Evolutionary conservation across 305 asterid species (phyloP).

Genomic region (Fraxinus paxiana): DNA sequence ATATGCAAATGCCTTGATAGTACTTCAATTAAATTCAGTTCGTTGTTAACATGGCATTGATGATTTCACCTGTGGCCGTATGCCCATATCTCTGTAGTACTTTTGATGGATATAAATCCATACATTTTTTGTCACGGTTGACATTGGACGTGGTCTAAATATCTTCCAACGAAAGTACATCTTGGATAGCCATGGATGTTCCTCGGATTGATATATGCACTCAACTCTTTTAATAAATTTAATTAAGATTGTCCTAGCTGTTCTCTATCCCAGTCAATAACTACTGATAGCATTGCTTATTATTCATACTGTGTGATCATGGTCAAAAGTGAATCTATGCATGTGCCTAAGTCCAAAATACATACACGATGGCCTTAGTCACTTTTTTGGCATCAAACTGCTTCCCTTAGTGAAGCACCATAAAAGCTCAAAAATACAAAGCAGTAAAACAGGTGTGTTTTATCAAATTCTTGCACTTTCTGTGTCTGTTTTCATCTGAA

Average conservation of each 20-base stretch:
- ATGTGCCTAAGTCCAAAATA: background rate
- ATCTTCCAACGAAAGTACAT: background rate
- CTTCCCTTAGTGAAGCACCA: background rate
- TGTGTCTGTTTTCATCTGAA: background rate
- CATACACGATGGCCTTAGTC: background rate
- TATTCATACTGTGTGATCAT: background rate
- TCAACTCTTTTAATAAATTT: background rate
- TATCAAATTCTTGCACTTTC: background rate
- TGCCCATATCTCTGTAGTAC: background rate
- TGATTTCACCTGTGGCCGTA: background rate
- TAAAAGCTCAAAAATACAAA: background rate
- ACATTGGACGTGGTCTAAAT: background rate
- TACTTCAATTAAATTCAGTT: background rate
- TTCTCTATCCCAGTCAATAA: background rate
- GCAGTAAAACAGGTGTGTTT: background rate
- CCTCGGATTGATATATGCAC: background rate
- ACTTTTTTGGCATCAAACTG: background rate
- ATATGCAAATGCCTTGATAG: background rate
- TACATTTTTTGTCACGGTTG: background rate
- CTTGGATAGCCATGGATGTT: background rate
- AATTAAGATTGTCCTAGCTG: background rate
- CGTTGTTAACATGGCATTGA: background rate
- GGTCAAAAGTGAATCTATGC: background rate
- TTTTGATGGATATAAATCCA: background rate
- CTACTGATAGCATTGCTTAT: background rate